phyloP scores from a whole-genome alignment of 2,329 filamentous ascomycete species.

The Aspergillus tubingensis region DNA sequence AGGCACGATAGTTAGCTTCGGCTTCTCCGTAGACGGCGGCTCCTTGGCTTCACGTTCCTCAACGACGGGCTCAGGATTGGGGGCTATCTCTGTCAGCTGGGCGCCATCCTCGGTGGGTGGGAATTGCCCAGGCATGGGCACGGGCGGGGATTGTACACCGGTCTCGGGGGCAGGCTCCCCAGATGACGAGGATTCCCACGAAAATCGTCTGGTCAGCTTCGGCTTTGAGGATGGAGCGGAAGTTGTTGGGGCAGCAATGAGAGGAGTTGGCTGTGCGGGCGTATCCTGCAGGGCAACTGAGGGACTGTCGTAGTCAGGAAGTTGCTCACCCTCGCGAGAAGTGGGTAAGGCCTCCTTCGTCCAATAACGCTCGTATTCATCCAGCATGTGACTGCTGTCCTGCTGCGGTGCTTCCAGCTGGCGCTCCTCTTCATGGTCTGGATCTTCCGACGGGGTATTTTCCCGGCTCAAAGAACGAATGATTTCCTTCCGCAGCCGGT shows the following conservation, averaged over 20 bases:
- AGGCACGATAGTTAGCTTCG: conserved; percentile 35
- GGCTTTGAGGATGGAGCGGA: conserved; percentile 21
- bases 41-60: conserved; percentile 8
- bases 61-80: conserved; percentile 1
- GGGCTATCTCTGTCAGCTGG: conserved; percentile 15
- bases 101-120: conserved; percentile 20
- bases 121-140: conserved; percentile 23
- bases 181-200: conserved; percentile 43
- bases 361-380: conserved; percentile 43
- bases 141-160: conserved; percentile 17
- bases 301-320: conserved; percentile 12
- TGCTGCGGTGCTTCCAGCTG: conserved; percentile 25
- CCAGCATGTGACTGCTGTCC: conserved; percentile 37
- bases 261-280: neutral
- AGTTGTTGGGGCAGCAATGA: neutral
- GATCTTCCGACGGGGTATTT: conserved; percentile 33
- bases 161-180: conserved; percentile 21
- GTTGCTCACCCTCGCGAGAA: conserved; percentile 21
- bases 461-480: conserved; percentile 49
- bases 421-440: conserved; percentile 21
- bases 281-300: conserved; percentile 11
- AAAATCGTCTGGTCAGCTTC: conserved; percentile 44
- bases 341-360: conserved; percentile 27
- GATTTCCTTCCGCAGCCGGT: conserved; percentile 50
- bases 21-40: conserved; percentile 25